Evolutionary conservation across 2,329 filamentous ascomycete genomes (phyloP).

Genomic region (Ceratocystis lukuohia): DNA sequence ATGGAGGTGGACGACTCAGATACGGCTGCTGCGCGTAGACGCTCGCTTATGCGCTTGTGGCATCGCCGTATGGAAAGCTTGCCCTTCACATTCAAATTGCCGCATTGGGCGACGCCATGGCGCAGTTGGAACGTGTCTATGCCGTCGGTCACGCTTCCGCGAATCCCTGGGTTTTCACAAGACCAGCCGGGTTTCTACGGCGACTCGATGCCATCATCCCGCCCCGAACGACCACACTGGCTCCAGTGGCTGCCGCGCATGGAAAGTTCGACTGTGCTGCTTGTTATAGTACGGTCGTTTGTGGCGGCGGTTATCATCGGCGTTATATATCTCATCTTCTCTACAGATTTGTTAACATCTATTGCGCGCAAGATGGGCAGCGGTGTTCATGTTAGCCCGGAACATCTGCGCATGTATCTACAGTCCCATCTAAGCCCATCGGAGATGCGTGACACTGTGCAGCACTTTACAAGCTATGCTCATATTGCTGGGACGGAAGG

Average conservation of each 20-base stretch:
- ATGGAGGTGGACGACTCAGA: slow-evolving; percentile 77
- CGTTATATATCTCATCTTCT: slow-evolving; percentile 72
- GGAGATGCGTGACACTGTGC: slow-evolving; percentile 57
- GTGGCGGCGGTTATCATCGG: slow-evolving; percentile 62
- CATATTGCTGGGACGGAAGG: slow-evolving; percentile 93
- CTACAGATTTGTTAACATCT: slow-evolving; percentile 66
- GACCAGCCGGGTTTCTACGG: slow-evolving; percentile 10
- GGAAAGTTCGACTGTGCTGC: slow-evolving; percentile 32
- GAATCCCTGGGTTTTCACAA: slow-evolving; percentile 24
- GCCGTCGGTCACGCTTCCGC: slow-evolving; percentile 37
- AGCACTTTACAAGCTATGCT: slow-evolving; percentile 68
- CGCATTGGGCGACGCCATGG: slow-evolving; percentile 44
- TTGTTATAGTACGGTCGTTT: slow-evolving; percentile 59
- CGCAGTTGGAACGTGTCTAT: slow-evolving; percentile 31
- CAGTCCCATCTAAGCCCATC: slow-evolving; percentile 58
- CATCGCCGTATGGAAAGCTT: slow-evolving; percentile 14
- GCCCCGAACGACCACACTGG: slow-evolving; percentile 14
- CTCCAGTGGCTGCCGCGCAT: slow-evolving; percentile 20
- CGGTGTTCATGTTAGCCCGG: slow-evolving; percentile 63
- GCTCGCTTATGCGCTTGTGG: slow-evolving; percentile 27
- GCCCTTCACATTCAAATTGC: slow-evolving; percentile 38
- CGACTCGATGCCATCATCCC: slow-evolving; percentile 13
- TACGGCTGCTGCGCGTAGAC: slow-evolving; percentile 32
- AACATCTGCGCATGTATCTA: slow-evolving; percentile 63
- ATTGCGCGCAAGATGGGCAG: slow-evolving; percentile 49